A percentile compares a stretch with the other conserved stretches of the same genome.
phyloP scores from a whole-genome alignment of 768 basidiomycete species.

The Termitomyces sp. region DNA sequence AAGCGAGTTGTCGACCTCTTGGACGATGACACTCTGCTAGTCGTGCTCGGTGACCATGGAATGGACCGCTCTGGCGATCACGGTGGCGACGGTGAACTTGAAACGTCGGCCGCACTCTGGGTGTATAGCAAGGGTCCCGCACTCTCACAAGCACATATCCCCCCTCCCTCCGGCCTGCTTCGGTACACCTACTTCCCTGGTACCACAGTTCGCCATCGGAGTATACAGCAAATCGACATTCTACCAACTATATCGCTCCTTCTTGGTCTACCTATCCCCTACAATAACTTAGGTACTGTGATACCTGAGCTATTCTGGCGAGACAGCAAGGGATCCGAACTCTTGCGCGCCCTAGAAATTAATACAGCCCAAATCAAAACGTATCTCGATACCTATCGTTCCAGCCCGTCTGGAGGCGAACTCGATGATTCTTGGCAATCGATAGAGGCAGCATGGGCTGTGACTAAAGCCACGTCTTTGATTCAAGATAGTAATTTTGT shows the following conservation, averaged over 20 bases:
- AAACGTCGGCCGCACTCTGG: slow-evolving; percentile 87
- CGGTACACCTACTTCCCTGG: slow-evolving; percentile 57
- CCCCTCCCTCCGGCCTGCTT: slow-evolving; percentile 47
- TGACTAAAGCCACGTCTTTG: slow-evolving; percentile 18
- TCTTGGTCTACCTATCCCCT: slow-evolving; percentile 91
- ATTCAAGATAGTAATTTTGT: slow-evolving; percentile 29
- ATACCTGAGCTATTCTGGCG: slow-evolving; percentile 90
- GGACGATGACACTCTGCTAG: slow-evolving; percentile 85
- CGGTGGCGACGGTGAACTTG: slow-evolving; percentile 83
- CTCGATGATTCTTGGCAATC: slow-evolving; percentile 60
- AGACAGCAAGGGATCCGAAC: slow-evolving; percentile 28
- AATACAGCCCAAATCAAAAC: slow-evolving; percentile 72
- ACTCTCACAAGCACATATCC: slow-evolving; percentile 30
- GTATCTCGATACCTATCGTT: slow-evolving; percentile 76
- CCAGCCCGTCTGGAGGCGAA: slow-evolving; percentile 65
- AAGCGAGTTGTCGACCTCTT: slow-evolving; percentile 63
- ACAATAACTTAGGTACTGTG: slow-evolving; percentile 87
- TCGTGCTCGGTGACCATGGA: slow-evolving; percentile 94
- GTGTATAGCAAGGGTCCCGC: slow-evolving; percentile 77
- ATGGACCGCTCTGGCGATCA: slow-evolving; percentile 96
- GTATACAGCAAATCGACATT: slow-evolving; percentile 89
- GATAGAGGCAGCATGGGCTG: slow-evolving; percentile 43
- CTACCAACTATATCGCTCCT: slow-evolving; percentile 85
- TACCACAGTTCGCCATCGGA: slow-evolving; percentile 45
- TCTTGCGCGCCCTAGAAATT: slow-evolving; percentile 57